These are phyloP conservation scores for Thuja plicata DNA, from an alignment of 83 land plant genomes.

Conservation along the genomic window DNA sequence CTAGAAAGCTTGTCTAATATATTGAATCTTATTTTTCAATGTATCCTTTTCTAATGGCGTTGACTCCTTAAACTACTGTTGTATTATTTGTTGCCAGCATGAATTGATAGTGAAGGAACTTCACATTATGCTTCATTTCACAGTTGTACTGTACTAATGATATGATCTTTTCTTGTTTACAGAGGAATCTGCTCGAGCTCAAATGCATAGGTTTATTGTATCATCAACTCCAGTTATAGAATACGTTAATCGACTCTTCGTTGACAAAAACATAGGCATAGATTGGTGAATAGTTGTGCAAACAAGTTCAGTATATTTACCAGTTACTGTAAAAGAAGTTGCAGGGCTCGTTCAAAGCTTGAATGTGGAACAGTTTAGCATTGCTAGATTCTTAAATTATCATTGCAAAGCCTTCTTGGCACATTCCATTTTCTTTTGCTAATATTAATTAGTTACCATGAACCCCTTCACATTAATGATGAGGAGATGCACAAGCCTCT, in stretches of 20 bases:
- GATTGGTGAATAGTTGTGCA: constrained; percentile 10
- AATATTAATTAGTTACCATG: background rate
- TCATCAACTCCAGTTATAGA: constrained; percentile 16
- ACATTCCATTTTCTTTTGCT: background rate
- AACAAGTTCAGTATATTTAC: background rate
- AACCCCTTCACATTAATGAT: background rate
- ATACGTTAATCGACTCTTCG: constrained; percentile 11
- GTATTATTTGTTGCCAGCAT: background rate
- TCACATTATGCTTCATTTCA: no score
- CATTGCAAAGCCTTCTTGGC: background rate
- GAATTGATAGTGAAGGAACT: background rate
- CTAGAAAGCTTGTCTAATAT: no score
- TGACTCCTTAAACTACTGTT: background rate
- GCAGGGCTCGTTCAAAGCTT: background rate
- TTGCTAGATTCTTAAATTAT: background rate
- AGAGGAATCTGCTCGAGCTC: constrained; percentile 14
- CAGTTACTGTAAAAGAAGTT: background rate
- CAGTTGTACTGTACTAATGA: background rate
- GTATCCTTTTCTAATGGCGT: background rate
- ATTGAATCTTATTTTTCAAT: background rate
- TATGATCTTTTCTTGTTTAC: background rate
- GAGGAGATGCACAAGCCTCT: background rate
- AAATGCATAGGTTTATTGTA: constrained; percentile 1
- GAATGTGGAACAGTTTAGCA: background rate
- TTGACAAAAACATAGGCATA: constrained; percentile 13